These are phyloP conservation scores for Diutina rugosa DNA, from an alignment of 1,139 yeast genomes.

Conservation along the genomic window DNA sequence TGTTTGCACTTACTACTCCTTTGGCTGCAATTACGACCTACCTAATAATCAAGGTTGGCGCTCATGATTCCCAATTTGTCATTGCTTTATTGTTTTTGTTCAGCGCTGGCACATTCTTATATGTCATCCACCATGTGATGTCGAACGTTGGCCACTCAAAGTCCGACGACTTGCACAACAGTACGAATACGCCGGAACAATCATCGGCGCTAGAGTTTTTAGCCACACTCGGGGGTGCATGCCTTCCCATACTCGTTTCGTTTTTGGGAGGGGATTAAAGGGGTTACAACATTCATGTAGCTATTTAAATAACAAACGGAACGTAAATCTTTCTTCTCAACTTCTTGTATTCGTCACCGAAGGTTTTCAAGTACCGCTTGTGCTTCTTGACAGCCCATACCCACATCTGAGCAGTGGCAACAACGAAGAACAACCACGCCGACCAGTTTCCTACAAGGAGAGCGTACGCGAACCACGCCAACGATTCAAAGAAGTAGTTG, in stretches of 20 bases:
- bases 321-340: slow-evolving; percentile 50
- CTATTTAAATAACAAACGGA: slow-evolving; percentile 21
- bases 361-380: slow-evolving; percentile 49
- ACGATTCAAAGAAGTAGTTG: slow-evolving; percentile 78
- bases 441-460: slow-evolving; percentile 69
- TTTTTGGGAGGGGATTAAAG: slow-evolving; percentile 7
- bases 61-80: slow-evolving; percentile 20
- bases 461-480: slow-evolving; percentile 62
- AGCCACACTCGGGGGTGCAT: slow-evolving; percentile 11
- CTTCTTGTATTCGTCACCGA: slow-evolving; percentile 67
- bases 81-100: slow-evolving; percentile 44
- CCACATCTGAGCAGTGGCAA: slow-evolving; percentile 70
- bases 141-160: slow-evolving; percentile 15
- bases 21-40: slow-evolving; percentile 36
- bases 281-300: neutral
- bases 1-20: slow-evolving; percentile 26
- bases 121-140: slow-evolving; percentile 56
- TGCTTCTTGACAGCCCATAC: slow-evolving; percentile 71
- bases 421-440: slow-evolving; percentile 53
- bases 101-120: slow-evolving; percentile 64
- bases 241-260: slow-evolving; percentile 9
- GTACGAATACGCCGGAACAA: slow-evolving; percentile 3
- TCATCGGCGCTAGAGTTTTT: slow-evolving; percentile 7
- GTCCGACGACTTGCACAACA: slow-evolving; percentile 4
- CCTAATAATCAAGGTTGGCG: slow-evolving; percentile 18